These are phyloP conservation scores for Dictyophora rubrovolvata DNA, from an alignment of 768 basidiomycete genomes.

Conservation along the genomic window DNA sequence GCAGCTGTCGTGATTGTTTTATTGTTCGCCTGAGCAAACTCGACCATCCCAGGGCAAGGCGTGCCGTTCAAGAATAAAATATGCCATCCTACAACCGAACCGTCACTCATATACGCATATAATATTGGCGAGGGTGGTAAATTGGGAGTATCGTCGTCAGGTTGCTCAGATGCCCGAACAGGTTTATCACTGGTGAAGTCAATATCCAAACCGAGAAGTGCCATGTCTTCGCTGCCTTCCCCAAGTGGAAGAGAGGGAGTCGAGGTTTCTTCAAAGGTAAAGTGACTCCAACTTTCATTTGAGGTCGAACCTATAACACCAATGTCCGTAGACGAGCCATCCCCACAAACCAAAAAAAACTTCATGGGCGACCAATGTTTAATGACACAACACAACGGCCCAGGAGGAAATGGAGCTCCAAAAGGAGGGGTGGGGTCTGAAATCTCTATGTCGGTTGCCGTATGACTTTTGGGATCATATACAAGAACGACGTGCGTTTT, in stretches of 20 bases:
- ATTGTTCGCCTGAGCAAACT: background rate
- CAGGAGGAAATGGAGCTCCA: slow-evolving; percentile 33
- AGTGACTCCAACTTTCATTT: slow-evolving; percentile 32
- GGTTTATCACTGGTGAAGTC: slow-evolving; percentile 49
- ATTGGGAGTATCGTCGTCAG: slow-evolving; percentile 29
- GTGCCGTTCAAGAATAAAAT: slow-evolving; percentile 43
- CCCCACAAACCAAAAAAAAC: slow-evolving; percentile 35
- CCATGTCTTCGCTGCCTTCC: slow-evolving; percentile 58
- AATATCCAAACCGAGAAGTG: slow-evolving; percentile 50
- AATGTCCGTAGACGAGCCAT: slow-evolving; percentile 41
- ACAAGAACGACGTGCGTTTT: slow-evolving; percentile 31
- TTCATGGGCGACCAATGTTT: slow-evolving; percentile 36
- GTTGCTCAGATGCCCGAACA: slow-evolving; percentile 27
- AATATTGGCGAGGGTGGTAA: slow-evolving; percentile 44
- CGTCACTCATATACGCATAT: slow-evolving; percentile 71
- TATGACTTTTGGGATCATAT: slow-evolving; percentile 32
- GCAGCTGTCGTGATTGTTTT: slow-evolving; percentile 6
- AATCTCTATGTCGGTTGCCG: slow-evolving; percentile 28
- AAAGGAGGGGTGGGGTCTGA: slow-evolving; percentile 33
- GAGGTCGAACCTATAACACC: slow-evolving; percentile 31
- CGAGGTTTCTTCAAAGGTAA: slow-evolving; percentile 40
- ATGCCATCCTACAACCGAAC: slow-evolving; percentile 66
- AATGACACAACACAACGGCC: slow-evolving; percentile 29
- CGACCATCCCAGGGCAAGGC: slow-evolving; percentile 48
- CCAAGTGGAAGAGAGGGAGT: slow-evolving; percentile 57